Evolutionary conservation across 2,329 filamentous ascomycete genomes (phyloP).

Genomic region (Fusarium sp.): DNA sequence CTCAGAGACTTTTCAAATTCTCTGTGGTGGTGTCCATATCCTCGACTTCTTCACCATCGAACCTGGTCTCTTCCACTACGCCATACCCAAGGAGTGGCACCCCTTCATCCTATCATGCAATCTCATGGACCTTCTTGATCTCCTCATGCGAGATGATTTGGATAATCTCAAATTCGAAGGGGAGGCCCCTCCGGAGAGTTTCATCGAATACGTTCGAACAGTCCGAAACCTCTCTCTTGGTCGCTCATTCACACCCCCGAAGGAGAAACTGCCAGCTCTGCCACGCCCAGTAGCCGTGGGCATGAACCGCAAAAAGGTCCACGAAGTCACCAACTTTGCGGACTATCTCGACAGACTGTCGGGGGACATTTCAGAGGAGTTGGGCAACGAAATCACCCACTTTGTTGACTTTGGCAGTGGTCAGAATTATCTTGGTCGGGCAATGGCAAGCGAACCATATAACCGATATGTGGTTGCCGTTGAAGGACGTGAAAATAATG

Average conservation of each 20-base stretch:
- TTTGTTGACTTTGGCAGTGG: slow-evolving; percentile 96
- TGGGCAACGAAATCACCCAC: slow-evolving; percentile 77
- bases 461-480: slow-evolving; percentile 90
- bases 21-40: slow-evolving; percentile 98
- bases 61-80: slow-evolving; percentile 82
- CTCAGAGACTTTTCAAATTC: slow-evolving; percentile 81
- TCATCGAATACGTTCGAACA: slow-evolving; percentile 78
- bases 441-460: slow-evolving; percentile 86
- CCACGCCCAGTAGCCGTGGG: slow-evolving; percentile 82
- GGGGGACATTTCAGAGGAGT: slow-evolving; percentile 67
- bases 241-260: slow-evolving; percentile 66
- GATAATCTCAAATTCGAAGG: slow-evolving; percentile 47
- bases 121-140: slow-evolving; percentile 81
- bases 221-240: slow-evolving; percentile 77
- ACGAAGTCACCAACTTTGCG: slow-evolving; percentile 94
- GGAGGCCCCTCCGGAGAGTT: slow-evolving; percentile 60
- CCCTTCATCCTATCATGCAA: slow-evolving; percentile 78
- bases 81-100: slow-evolving; percentile 86
- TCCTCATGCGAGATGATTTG: slow-evolving; percentile 84
- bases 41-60: slow-evolving; percentile 93
- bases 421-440: slow-evolving; percentile 93
- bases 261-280: slow-evolving; percentile 65
- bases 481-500: slow-evolving; percentile 88
- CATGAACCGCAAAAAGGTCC: slow-evolving; percentile 96
- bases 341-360: slow-evolving; percentile 77